Evolutionary conservation across 2,329 filamentous ascomycete species (phyloP).

Genomic region (Trichoderma harzianum): DNA sequence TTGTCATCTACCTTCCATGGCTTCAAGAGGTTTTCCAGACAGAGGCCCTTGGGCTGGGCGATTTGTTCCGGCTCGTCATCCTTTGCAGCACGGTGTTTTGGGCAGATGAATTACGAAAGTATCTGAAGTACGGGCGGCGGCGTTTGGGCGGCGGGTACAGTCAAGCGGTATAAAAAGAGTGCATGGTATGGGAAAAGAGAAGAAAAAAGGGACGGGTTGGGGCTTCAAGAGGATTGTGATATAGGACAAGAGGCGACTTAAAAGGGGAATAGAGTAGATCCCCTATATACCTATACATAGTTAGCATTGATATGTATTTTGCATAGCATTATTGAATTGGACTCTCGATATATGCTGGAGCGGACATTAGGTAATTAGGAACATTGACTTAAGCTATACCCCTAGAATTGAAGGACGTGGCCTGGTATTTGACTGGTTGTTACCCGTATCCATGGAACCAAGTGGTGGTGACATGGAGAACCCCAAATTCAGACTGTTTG

Average conservation of each 20-base stretch:
- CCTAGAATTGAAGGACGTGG: neutral
- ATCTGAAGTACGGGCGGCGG: constrained; percentile 58
- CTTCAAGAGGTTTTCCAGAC: constrained; percentile 95
- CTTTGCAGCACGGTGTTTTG: constrained; percentile 91
- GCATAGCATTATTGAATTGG: neutral
- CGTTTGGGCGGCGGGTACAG: constrained; percentile 61
- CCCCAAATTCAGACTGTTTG: neutral
- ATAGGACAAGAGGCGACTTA: neutral
- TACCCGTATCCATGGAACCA: no score
- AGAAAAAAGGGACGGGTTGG: neutral
- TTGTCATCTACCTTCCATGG: constrained; percentile 93
- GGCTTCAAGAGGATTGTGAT: neutral
- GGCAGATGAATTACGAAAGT: constrained; percentile 90
- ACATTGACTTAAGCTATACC: neutral
- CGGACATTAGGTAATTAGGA: neutral
- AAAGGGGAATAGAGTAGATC: constrained; percentile 12
- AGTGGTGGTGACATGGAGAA: neutral
- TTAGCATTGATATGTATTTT: constrained; percentile 15
- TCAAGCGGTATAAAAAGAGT: constrained; percentile 52
- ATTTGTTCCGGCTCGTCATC: constrained; percentile 68
- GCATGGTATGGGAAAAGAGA: constrained; percentile 17
- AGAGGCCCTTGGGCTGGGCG: constrained; percentile 71
- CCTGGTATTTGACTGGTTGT: neutral
- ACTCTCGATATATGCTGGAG: neutral
- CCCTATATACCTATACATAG: constrained; percentile 4